A percentile compares a stretch with the other conserved stretches of the same genome.
Evolutionary conservation across 2,329 filamentous ascomycete genomes (phyloP).

Genomic region (Zymoseptoria crescenta): DNA sequence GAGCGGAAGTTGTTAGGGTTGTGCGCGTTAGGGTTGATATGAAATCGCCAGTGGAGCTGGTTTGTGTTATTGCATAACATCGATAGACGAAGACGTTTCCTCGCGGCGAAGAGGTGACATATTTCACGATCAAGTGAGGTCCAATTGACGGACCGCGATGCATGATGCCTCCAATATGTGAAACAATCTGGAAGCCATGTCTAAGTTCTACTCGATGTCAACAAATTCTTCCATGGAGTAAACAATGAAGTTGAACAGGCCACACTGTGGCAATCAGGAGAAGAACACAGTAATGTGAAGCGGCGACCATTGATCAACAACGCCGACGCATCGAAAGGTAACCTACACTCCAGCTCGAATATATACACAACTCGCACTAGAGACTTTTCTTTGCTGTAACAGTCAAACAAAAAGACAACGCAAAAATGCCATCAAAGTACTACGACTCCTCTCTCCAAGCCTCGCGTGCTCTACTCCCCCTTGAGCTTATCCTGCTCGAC

Average conservation of each 20-base stretch:
- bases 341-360: background rate
- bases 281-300: background rate
- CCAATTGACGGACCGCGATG: too few species aligned
- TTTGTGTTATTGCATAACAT: too few species aligned
- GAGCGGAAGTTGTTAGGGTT: background rate
- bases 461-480: constrained; percentile 44
- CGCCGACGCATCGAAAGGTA: background rate
- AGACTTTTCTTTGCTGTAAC: background rate
- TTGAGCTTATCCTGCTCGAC: constrained; percentile 60
- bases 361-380: background rate
- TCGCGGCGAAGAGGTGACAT: too few species aligned
- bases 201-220: too few species aligned
- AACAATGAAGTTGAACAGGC: too few species aligned
- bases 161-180: too few species aligned
- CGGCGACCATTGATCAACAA: background rate
- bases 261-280: background rate
- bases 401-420: background rate
- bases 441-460: background rate
- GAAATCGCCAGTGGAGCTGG: too few species aligned
- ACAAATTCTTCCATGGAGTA: too few species aligned
- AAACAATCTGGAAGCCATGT: too few species aligned
- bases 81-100: too few species aligned
- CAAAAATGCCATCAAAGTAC: background rate
- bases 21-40: background rate
- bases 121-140: too few species aligned